Evolutionary conservation across 345 rosid genomes (phyloP).

Genomic region (Syzygium aqueum): DNA sequence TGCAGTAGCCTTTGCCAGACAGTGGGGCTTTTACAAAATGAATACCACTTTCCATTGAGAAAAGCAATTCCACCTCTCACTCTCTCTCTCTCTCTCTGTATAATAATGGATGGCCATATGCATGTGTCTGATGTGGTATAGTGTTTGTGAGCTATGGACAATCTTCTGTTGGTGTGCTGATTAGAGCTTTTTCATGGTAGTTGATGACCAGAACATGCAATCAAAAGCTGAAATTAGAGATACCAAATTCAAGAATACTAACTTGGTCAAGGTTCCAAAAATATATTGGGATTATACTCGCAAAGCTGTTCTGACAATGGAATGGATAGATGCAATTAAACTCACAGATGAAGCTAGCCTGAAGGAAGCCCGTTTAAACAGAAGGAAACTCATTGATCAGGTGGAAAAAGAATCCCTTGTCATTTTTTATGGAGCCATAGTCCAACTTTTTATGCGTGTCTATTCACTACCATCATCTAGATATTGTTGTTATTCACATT

Average conservation of each 20-base stretch:
- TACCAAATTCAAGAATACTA: constrained; percentile 23
- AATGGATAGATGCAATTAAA: constrained; percentile 95
- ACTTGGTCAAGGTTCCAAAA: constrained; percentile 74
- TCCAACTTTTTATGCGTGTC: background rate
- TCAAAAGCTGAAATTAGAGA: constrained; percentile 16
- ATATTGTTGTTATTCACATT: background rate
- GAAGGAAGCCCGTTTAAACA: constrained; percentile 49
- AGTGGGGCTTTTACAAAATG: background rate
- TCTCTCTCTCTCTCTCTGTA: background rate
- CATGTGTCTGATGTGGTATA: background rate
- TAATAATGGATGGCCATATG: background rate
- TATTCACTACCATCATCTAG: background rate
- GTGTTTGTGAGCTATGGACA: background rate
- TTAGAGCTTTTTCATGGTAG: constrained; percentile 12
- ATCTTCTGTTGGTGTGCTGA: background rate
- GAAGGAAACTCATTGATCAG: constrained; percentile 77
- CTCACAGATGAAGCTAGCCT: constrained; percentile 67
- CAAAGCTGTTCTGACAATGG: constrained; percentile 90
- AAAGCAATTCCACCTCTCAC: background rate
- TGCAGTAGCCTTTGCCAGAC: background rate
- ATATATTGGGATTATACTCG: constrained; percentile 79
- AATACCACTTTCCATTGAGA: background rate
- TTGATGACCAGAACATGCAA: constrained; percentile 18
- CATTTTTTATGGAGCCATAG: background rate
- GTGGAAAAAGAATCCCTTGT: constrained; percentile 18